Evolutionary conservation across 331 rosid genomes (phyloP).

Genomic region (Quercus lobata): DNA sequence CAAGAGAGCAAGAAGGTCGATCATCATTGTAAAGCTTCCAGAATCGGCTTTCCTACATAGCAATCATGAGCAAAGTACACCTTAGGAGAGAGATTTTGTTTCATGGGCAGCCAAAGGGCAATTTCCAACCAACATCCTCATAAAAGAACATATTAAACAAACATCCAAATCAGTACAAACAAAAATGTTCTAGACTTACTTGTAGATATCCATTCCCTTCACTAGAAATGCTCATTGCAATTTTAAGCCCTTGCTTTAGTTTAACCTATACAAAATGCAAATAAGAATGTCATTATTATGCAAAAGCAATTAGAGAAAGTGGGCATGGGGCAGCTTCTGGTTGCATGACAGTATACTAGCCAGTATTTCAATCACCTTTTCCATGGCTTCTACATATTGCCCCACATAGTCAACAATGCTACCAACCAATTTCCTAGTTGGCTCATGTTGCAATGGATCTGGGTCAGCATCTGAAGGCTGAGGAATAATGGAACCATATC

Average conservation of each 20-base stretch:
- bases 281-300: conserved; percentile 13
- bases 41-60: conserved; percentile 66
- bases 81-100: background rate
- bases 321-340: background rate
- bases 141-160: background rate
- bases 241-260: conserved; percentile 87
- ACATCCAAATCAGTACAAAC: background rate
- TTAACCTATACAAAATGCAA: conserved; percentile 60
- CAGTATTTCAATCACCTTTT: conserved; percentile 53
- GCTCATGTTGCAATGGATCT: conserved; percentile 33
- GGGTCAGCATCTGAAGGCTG: conserved; percentile 45
- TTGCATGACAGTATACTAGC: conserved; percentile 1
- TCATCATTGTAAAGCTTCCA: conserved; percentile 87
- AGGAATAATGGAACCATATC: conserved; percentile 78
- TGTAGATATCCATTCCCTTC: conserved; percentile 92
- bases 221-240: conserved; percentile 81
- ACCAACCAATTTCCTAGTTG: conserved; percentile 53
- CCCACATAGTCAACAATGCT: conserved; percentile 61
- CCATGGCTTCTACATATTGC: conserved; percentile 87
- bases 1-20: conserved; percentile 62
- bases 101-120: background rate
- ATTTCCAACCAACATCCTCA: background rate
- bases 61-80: background rate
- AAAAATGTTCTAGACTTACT: conserved; percentile 41
- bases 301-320: conserved; percentile 12